Base-by-base conservation (phyloP, 176 grass and related monocot species). In the Puccinellia tenuiflora region DNA sequence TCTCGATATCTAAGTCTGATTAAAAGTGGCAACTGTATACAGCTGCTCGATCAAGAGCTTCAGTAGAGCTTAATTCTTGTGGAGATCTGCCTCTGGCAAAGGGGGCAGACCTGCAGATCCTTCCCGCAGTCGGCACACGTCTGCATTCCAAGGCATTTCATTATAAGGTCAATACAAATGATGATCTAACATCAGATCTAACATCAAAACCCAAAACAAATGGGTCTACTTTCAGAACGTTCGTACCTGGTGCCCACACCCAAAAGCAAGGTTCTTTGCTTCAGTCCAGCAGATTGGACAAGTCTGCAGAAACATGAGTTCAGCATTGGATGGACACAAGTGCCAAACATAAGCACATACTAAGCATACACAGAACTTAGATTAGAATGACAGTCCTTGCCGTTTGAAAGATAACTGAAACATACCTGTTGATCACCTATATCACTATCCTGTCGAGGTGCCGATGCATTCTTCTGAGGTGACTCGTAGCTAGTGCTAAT, bases 221-320 rank as follows among this genome's bases (percentile, higher is more conserved):
- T 84, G 67, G 20, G 17, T 5, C 47, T 30, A 20, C 54, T 30
- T 75, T 34, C 15, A 42, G 35, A 12, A 5, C 9, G 9, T 50
- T 74, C 1, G 39, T 92, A 97, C 94, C 94, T 94, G 94, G 88
- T 97, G 94, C 14, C 90, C 90, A 71, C 91, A 97, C 14, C 92
- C 90, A 63, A 97, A 94, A 82, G 94, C 94, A 50, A 94, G 90
- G 72, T 97, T 78, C 73, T 94, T 97, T 15, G 45, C 29, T 90
- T 92, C 77, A 24, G 40, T 68, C 92, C 85, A 85, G 84, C 94
- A 97, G 79, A 92, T 89, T 15, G 90, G 90, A 81, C 94, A 97
- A 79, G 68, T 86, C 94, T 97, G 80, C 21, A 38, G 15, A 42
- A 31, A 60, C 16, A 85, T 1, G 13, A 62, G 28, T 64, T 77